Base-by-base conservation (phyloP, 495 filamentous ascomycete species). In the Staphylotrichum tortipilum region DNA sequence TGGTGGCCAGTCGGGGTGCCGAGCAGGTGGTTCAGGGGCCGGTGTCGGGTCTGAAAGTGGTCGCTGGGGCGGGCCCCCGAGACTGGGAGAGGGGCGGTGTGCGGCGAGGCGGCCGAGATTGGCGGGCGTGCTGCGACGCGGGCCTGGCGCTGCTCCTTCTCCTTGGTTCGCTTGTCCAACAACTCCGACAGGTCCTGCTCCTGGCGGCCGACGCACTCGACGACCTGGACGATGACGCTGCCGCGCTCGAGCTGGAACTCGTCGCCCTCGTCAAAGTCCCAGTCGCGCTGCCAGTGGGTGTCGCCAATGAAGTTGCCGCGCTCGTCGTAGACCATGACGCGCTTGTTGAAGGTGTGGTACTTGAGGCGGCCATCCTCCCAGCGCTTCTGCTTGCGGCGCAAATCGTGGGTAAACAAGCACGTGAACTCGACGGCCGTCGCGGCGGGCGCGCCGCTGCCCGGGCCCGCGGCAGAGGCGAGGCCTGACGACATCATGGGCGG, bases 291-390 rank as follows among this genome's bases (percentile, higher is more conserved):
- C 86, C 85, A 92, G 60, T 95, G 87, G 22, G 78, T 79, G 59
- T 96, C 90, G 8, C 89, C 90, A 23, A 95, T 74, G 53, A 82
- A 86, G 64, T 92, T 87, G 0, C 86, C 78, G 15, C 74, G 69
- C 14, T 81, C 80, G 61, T 96, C 89, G 57, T 91, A 91, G 18
- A 92, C 85, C 89, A 96, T 94, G 33, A 89, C 71, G 4, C 89
- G 81, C 55, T 83, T 87, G 68, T 96, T 96, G 75, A 94, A 94
- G 2, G 86, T 85, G 62, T 96, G 89, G 60, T 81, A 94, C 44
- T 83, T 80, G 26, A 95, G 76, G 38, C 82, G 80, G 35, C 90
- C 90, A 83, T 96, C 90, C 56, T 91, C 86, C 89, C 89, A 96
- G 39, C 85, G 71, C 67, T 96, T 96, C 44, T 84, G 80, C 66